A percentile compares a stretch with the other conserved stretches of the same genome.
phyloP scores from a whole-genome alignment of 345 rosid species.

The Ceriops decandra region DNA sequence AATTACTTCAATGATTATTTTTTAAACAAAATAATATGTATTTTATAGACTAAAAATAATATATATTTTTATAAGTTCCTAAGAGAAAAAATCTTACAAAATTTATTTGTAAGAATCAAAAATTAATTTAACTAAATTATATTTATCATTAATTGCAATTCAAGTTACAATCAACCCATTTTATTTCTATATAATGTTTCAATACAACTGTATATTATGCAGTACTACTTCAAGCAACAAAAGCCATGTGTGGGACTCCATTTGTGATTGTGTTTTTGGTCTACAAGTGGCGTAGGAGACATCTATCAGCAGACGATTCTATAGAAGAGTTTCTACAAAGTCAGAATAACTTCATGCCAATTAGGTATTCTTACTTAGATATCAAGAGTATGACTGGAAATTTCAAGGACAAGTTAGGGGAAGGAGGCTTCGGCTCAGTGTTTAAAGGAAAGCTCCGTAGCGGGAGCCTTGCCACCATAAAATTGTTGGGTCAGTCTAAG shows the following conservation, averaged over 20 bases:
- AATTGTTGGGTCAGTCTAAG: neutral
- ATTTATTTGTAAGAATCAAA: too few relatives aligned
- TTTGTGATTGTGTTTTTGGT: neutral
- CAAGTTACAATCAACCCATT: too few relatives aligned
- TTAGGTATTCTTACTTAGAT: neutral
- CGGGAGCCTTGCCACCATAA: neutral
- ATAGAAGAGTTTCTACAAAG: neutral
- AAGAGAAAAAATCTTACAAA: too few relatives aligned
- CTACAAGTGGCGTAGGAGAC: constrained; percentile 3
- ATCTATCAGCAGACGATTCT: neutral
- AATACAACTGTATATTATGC: too few relatives aligned
- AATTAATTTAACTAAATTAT: too few relatives aligned
- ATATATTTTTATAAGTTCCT: too few relatives aligned
- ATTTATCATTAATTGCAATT: too few relatives aligned
- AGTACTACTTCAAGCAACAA: too few relatives aligned
- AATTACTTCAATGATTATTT: too few relatives aligned
- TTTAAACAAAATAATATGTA: too few relatives aligned
- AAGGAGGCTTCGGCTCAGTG: constrained; percentile 10
- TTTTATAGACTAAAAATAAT: too few relatives aligned
- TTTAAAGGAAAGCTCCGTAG: constrained; percentile 14
- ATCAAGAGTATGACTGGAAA: neutral
- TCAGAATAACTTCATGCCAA: neutral
- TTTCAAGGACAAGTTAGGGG: neutral
- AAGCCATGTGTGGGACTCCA: neutral
- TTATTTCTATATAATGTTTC: too few relatives aligned